These are phyloP conservation scores for Coniochaeta ligniaria DNA, from an alignment of 2,329 filamentous ascomycete genomes.

Conservation along the genomic window DNA sequence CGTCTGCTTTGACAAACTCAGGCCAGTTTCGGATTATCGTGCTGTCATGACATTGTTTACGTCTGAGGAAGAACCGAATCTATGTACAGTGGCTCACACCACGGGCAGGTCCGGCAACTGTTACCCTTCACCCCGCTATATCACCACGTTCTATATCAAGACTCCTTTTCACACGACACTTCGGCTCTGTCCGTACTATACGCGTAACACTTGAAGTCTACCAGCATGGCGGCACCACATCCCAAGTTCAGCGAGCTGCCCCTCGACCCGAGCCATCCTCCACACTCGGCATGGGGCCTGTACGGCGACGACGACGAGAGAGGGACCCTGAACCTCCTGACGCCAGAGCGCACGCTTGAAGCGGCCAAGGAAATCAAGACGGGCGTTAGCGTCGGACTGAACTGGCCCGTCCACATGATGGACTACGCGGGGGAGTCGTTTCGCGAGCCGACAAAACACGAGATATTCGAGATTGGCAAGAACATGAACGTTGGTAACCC, in stretches of 20 bases:
- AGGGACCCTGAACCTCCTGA: constrained; percentile 42
- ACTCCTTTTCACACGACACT: neutral
- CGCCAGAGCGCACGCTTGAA: constrained; percentile 30
- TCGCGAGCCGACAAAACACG: neutral
- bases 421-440: neutral
- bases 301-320: constrained; percentile 37
- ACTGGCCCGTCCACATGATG: constrained; percentile 28
- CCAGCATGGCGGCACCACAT: constrained; percentile 31
- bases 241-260: constrained; percentile 30
- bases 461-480: neutral
- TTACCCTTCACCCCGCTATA: neutral
- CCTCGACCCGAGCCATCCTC: constrained; percentile 32
- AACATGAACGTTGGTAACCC: neutral
- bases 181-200: neutral
- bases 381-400: constrained; percentile 26
- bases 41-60: neutral
- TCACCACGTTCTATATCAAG: neutral
- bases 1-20: too few relatives aligned
- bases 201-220: constrained; percentile 18
- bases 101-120: neutral
- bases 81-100: neutral
- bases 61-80: neutral
- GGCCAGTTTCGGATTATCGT: too few relatives aligned
- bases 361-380: constrained; percentile 37
- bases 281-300: constrained; percentile 32